These are phyloP conservation scores for Ceratobasidium sp. DNA, from an alignment of 1,284 basidiomycete genomes.

Conservation along the genomic window DNA sequence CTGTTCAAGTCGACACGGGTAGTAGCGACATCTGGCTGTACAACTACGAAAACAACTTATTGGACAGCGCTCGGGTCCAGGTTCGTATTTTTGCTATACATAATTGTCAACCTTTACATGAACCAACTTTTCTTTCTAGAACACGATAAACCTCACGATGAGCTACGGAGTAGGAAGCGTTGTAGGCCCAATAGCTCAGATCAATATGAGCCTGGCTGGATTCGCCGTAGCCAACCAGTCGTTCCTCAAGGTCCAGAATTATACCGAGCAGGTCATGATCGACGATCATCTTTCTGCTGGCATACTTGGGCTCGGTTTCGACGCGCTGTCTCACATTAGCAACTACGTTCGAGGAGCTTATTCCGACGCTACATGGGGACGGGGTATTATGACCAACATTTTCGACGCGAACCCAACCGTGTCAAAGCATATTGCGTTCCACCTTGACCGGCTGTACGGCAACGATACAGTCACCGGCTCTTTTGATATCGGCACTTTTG, in stretches of 20 bases:
- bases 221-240: conserved; percentile 6
- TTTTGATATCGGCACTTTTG: conserved; percentile 36
- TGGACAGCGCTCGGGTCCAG: neutral
- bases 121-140: neutral
- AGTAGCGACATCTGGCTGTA: conserved; percentile 7
- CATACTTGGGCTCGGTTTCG: conserved; percentile 9
- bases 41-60: neutral
- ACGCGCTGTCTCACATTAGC: conserved; percentile 3
- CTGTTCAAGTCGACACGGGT: neutral
- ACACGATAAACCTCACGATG: neutral
- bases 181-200: neutral
- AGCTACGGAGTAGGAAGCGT: neutral
- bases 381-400: conserved; percentile 11
- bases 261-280: too few species aligned
- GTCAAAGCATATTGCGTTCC: conserved; percentile 21
- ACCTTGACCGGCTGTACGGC: conserved; percentile 9
- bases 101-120: too few species aligned
- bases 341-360: neutral
- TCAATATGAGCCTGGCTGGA: neutral
- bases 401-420: conserved; percentile 4
- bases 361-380: conserved; percentile 13
- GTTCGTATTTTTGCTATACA: neutral
- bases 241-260: neutral
- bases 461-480: conserved; percentile 12
- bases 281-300: too few species aligned